A percentile compares a stretch with the other conserved stretches of the same genome.
phyloP scores from a whole-genome alignment of 176 grass and related monocot species.

The Avena sativa region DNA sequence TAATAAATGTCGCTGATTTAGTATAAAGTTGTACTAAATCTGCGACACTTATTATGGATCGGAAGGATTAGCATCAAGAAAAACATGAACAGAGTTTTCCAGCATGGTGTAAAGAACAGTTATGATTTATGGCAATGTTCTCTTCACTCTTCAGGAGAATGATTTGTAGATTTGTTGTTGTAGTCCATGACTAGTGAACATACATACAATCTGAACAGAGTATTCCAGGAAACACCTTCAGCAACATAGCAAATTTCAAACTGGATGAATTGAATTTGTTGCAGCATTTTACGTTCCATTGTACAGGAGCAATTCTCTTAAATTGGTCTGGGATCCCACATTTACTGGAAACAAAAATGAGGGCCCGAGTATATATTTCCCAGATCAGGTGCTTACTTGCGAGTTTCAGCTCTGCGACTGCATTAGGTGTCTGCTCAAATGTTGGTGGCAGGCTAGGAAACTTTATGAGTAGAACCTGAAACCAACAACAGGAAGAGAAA shows the following conservation, averaged over 20 bases:
- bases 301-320: not conserved
- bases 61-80: not conserved
- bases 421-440: slow-evolving; percentile 57
- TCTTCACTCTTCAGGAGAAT: not conserved
- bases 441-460: slow-evolving; percentile 72
- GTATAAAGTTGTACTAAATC: no score
- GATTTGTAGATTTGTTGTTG: not conserved
- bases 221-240: not conserved
- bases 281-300: not conserved
- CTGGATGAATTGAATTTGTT: not conserved
- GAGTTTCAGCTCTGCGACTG: slow-evolving; percentile 53
- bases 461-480: slow-evolving; percentile 75
- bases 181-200: not conserved
- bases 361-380: not conserved
- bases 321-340: not conserved
- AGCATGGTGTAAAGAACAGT: not conserved
- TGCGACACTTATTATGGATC: no score
- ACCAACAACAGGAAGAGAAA: not conserved
- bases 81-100: not conserved
- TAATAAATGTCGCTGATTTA: no score
- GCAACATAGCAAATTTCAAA: not conserved
- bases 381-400: slow-evolving; percentile 56
- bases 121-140: not conserved
- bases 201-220: not conserved
- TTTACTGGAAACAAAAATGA: not conserved